Base-by-base conservation (phyloP, 805 yeast species). In the Millerozyma miso region DNA sequence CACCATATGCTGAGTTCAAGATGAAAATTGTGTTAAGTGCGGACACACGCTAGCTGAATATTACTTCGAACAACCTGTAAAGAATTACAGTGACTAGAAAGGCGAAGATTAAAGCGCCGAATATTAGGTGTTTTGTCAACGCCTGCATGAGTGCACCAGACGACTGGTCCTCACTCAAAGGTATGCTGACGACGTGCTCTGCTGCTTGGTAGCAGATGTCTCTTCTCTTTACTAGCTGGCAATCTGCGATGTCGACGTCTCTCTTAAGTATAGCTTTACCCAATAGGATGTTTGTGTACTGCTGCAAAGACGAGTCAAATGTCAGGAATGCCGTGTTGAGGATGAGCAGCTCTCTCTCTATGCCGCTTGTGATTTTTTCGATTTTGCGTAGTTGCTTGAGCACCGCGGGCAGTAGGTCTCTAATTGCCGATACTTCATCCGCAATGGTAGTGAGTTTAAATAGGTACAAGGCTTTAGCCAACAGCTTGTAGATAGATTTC, bases 261-360 rank as follows among this genome's bases (percentile, higher is more conserved):
- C 63, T 48, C 50, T 67, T 68, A 39, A 70, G 51, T 18, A 70
- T 69, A 15, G 73, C 73, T 46, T 55, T 65, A 4, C 74, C 75
- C 20, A 70, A 49, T 10, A 70, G 57, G 4, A 67, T 52, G 35
- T 52, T 55, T 26, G 74, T 65, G 47, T 69, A 70, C 44, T 60
- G 67, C 38, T 54, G 60, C 36, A 69, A 50, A 15, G 65, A 57
- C 3, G 63, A 60, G 46, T 69, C 66, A 42, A 67, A 60, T 2
- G 69, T 55, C 31, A 43, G 37, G 39, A 62, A 65, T 10, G 62
- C 58, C 16, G 60, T 53, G 15, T 51, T 56, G 14, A 69, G 51
- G 7, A 67, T 52, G 4, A 48, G 38, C 7, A 65, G 46, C 43
- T 69, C 74, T 32, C 63, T 50, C 41, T 66, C 67, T 13, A 68